These are phyloP conservation scores for Arthrinium puccinioides DNA, from an alignment of 2,329 filamentous ascomycete species.

Conservation along the genomic window DNA sequence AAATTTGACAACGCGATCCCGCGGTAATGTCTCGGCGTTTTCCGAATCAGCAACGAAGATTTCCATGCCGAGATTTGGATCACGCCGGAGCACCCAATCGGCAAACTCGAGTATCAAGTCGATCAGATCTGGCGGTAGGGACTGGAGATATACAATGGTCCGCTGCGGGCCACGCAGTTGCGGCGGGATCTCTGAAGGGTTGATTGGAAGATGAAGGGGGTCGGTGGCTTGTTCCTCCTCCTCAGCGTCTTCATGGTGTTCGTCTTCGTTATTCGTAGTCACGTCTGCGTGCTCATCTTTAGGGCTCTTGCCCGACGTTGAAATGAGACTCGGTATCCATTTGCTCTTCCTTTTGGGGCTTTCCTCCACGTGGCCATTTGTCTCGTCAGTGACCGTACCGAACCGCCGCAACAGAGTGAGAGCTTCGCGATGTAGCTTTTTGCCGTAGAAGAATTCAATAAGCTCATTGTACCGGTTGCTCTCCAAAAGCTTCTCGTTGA, in stretches of 20 bases:
- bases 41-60: conserved; percentile 90
- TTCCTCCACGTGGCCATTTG: conserved; percentile 26
- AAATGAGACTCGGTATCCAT: background rate
- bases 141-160: conserved; percentile 86
- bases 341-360: conserved; percentile 24
- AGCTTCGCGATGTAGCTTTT: conserved; percentile 83
- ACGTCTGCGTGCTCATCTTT: background rate
- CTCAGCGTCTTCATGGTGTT: conserved; percentile 14
- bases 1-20: conserved; percentile 68
- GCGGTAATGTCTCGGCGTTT: conserved; percentile 84
- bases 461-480: conserved; percentile 85
- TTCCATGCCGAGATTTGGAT: conserved; percentile 77
- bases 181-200: conserved; percentile 14
- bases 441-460: conserved; percentile 96
- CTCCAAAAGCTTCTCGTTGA: conserved; percentile 86
- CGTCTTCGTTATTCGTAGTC: conserved; percentile 13
- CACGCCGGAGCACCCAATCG: conserved; percentile 72
- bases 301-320: conserved; percentile 17
- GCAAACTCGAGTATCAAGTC: conserved; percentile 89
- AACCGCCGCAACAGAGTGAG: conserved; percentile 77
- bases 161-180: conserved; percentile 70
- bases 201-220: conserved; percentile 7
- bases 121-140: conserved; percentile 76
- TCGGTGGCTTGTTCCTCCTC: conserved; percentile 20
- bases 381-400: conserved; percentile 38